A percentile compares a stretch with the other conserved stretches of the same genome.
Evolutionary conservation across 345 rosid genomes (phyloP).

Genomic region (Camelina sativa): DNA sequence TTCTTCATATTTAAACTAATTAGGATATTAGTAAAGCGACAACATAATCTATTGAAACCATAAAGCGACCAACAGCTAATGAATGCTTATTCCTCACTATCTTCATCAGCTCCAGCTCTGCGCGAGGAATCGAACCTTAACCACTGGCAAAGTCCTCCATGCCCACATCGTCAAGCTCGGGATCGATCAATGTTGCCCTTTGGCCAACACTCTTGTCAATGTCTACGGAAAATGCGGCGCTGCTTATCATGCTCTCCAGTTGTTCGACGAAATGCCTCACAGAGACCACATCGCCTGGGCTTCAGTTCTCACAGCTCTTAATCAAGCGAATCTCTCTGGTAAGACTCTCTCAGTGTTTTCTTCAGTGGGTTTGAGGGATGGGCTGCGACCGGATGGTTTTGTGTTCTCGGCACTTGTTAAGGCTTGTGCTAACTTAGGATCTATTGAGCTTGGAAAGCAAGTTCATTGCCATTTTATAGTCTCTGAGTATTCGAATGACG

Average conservation of each 20-base stretch:
- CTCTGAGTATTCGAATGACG: constrained; percentile 59
- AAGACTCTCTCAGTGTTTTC: constrained; percentile 57
- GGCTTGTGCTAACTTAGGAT: constrained; percentile 65
- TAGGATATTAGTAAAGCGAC: no score
- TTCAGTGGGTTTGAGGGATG: constrained; percentile 11
- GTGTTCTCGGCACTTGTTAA: constrained; percentile 62
- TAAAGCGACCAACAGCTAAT: constrained; percentile 27
- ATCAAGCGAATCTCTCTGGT: constrained; percentile 54
- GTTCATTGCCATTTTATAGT: constrained; percentile 58
- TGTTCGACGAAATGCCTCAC: constrained; percentile 70
- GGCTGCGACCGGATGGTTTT: constrained; percentile 68
- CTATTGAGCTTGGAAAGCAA: constrained; percentile 61
- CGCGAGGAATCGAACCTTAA: constrained; percentile 45
- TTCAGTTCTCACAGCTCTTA: constrained; percentile 67
- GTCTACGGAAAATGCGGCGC: constrained; percentile 59
- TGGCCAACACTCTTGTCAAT: constrained; percentile 56
- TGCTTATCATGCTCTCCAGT: constrained; percentile 46
- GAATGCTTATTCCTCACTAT: constrained; percentile 54
- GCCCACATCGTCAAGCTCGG: constrained; percentile 62
- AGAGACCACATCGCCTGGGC: constrained; percentile 75
- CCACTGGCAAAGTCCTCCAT: constrained; percentile 50
- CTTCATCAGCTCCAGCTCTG: constrained; percentile 56
- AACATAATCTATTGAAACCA: not conserved
- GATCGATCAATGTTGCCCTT: constrained; percentile 37
- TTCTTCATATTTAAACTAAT: no score